These are phyloP conservation scores for Flueggea neowawraea DNA, from an alignment of 441 rosid genomes.

Conservation along the genomic window DNA sequence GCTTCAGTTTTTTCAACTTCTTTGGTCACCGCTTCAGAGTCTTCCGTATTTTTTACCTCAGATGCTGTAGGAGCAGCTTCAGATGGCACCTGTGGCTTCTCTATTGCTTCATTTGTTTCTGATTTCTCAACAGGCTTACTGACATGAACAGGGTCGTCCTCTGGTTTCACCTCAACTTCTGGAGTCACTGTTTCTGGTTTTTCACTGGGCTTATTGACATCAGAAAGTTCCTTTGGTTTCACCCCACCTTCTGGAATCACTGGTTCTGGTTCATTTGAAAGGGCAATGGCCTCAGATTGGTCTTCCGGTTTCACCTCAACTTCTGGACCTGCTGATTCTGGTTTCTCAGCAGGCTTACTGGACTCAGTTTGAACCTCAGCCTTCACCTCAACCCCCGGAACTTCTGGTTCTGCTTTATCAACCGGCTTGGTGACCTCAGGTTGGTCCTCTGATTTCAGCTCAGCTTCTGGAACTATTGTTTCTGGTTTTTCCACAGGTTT, in stretches of 20 bases:
- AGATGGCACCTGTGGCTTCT: no score
- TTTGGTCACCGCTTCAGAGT: not conserved
- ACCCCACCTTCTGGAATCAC: not conserved
- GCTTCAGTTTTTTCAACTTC: conserved; percentile 9
- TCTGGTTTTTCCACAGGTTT: not conserved
- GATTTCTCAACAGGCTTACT: not conserved
- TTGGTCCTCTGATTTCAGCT: not conserved
- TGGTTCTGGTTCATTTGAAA: not conserved
- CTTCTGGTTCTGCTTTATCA: conserved; percentile 1
- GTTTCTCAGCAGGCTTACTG: not conserved
- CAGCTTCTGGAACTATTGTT: not conserved
- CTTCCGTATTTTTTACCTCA: not conserved
- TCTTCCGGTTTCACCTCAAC: no score
- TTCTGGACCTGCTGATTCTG: conserved; percentile 18
- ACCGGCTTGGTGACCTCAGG: conserved; percentile 13
- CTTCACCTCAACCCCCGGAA: not conserved
- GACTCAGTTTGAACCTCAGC: not conserved
- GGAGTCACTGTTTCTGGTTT: not conserved
- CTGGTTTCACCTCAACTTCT: not conserved
- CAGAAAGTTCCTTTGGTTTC: not conserved
- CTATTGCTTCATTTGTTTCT: not conserved
- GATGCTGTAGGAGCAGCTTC: not conserved
- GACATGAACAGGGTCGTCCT: no score
- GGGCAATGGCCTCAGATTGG: no score
- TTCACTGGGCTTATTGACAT: not conserved